Evolutionary conservation across 2,329 filamentous ascomycete species (phyloP), one percentile per base, ranked within the genome.

Genomic region (Hymenoscyphus linearis): DNA sequence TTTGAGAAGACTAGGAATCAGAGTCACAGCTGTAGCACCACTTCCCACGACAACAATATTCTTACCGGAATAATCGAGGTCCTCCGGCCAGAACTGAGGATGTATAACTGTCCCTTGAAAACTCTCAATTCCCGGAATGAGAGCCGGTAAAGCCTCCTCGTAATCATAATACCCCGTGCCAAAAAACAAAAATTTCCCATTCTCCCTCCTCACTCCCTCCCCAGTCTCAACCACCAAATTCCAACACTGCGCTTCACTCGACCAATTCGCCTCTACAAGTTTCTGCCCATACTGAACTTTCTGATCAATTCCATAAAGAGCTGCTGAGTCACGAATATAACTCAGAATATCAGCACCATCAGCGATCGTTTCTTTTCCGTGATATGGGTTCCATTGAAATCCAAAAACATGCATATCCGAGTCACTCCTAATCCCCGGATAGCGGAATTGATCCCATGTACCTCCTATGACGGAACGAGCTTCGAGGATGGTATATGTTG

Each of bases 361-460:
- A 1, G 81, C 82, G 56, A 87, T 79, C 1, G 79, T 71, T 55
- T 78, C 74, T 3, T 76, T 68, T 25, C 82, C 76, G 9, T 76
- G 76, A 88, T 88, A 92, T 0, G 87, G 86, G 50, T 84, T 80
- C 84, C 88, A 92, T 1, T 82, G 74, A 67, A 91, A 91, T n/a
- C 82, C 83, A 64, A 85, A 86, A 0, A 82, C 85, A 66, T 79
- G 80, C 9, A 86, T 75, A 67, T 87, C 84, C 0, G 83, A 85
- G 64, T 86, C 82, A 1, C 84, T 85, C 53, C 84, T 78, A 64
- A 90, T 86, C 6, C 89, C 87, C 0, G 88, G 89, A 67, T 91
- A 93, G 50, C 80, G 82, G 76, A 91, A 93, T 2, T 91, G 75
- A 68, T 88, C 85, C 90, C 90, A 93, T 0, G 90, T 93, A 1